Conservation (phyloP, 1,284 basidiomycete genomes). For the Phenoliferia sp. region DNA sequence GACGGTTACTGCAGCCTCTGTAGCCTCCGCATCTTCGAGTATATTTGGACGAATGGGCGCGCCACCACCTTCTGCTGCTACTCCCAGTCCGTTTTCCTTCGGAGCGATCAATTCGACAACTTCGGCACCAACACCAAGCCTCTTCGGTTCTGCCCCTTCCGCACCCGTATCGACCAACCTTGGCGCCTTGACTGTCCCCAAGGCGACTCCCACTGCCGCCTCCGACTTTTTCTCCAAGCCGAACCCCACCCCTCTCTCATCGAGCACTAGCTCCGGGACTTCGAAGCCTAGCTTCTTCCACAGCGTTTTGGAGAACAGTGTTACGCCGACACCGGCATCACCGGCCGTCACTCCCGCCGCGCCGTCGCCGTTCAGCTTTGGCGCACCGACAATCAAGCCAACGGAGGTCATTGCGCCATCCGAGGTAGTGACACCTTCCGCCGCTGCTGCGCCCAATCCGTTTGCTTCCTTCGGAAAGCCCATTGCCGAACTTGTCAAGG, state of each 20-base stretch:
- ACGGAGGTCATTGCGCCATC: no score
- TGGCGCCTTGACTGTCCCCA: not conserved
- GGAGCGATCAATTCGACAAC: not conserved
- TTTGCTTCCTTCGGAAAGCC: constrained; percentile 31
- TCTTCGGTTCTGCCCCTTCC: constrained; percentile 7
- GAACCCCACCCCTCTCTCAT: not conserved
- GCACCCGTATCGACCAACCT: not conserved
- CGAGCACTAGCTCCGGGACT: not conserved
- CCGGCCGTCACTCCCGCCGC: not conserved
- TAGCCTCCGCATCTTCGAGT: not conserved
- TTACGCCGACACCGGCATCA: not conserved
- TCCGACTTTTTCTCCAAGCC: constrained; percentile 23
- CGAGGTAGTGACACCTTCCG: not conserved
- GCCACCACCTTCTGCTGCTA: not conserved
- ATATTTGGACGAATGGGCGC: not conserved
- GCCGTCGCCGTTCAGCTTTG: constrained; percentile 15
- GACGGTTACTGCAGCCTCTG: no score
- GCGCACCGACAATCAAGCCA: constrained; percentile 1
- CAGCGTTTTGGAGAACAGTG: constrained; percentile 12
- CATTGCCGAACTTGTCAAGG: constrained; percentile 14
- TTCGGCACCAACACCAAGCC: constrained; percentile 5
- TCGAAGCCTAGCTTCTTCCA: constrained; percentile 29
- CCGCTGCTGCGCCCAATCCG: constrained; percentile 16
- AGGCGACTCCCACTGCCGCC: not conserved
- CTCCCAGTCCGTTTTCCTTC: constrained; percentile 2